Evolutionary conservation across 306 rosid genomes (phyloP), one percentile per base, ranked within the genome.

Genomic region (Cucurbita argyrosperma): DNA sequence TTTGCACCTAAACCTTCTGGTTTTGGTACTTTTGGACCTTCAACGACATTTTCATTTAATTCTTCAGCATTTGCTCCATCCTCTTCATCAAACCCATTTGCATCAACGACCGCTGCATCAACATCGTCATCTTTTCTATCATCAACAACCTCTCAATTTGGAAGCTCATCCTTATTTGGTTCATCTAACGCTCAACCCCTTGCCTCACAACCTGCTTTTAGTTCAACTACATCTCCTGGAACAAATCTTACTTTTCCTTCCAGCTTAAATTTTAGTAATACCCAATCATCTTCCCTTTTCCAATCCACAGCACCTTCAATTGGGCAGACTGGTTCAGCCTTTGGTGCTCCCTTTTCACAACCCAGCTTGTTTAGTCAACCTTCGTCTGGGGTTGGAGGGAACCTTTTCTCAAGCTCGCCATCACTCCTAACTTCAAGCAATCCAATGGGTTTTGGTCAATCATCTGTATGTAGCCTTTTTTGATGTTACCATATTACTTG

Each of bases 1-100:
- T 94, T 94, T 84, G 91, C 87, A 3, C 82, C 79, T 9, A 94
- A 89, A 81, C 62, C 80, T 76, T 78, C 95, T 52, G 74, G 85
- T 11, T 86, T 93, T 82, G 39, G 83, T 68, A 47, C 83, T 78
- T 90, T 88, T 88, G 85, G 84, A 69, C 63, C 85, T 69, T 66
- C 92, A 12, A 62, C 88, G 30, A 60, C 88, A 14, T 77, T 88
- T 66, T 60, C 92, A 13, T 88, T 92, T 78, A 76, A 78, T 79
- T 88, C 95, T 59, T 83, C 97, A 56, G 82, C 81, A 26, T 86
- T 87, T 75, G 80, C 82, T 76, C 61, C 85, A 59, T 80, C 89
- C 39, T 52, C 90, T 78, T 76, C 90, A 12, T 75, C 89, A 26
- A 77, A 82, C 77, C 75, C 76, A 61, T 88, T 95, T 80, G 54